phyloP scores from a whole-genome alignment of 2,329 filamentous ascomycete species.

The Colletotrichum sp. region DNA sequence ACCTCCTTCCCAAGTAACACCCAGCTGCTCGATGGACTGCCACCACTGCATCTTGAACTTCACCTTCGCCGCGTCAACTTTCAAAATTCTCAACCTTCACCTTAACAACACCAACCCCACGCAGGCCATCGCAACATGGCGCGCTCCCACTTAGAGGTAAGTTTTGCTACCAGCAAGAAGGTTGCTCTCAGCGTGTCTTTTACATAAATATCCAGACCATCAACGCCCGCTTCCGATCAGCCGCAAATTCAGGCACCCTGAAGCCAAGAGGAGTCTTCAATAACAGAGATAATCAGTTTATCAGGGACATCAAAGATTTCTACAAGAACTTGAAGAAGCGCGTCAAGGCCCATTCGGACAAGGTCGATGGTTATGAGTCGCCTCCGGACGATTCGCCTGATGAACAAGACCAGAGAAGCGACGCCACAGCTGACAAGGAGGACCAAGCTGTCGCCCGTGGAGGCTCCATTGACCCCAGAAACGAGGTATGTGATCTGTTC shows the following conservation, averaged over 20 bases:
- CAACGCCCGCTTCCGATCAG: background rate
- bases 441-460: background rate
- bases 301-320: background rate
- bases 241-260: background rate
- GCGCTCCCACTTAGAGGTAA: background rate
- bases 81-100: background rate
- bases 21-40: background rate
- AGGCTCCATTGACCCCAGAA: fast-evolving
- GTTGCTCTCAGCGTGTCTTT: background rate
- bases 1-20: background rate
- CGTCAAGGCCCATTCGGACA: background rate
- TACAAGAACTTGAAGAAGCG: background rate
- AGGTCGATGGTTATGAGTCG: background rate
- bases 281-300: background rate
- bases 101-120: background rate
- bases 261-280: background rate
- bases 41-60: background rate
- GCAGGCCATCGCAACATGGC: background rate
- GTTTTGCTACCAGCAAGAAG: background rate
- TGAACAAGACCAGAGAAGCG: background rate
- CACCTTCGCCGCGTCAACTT: background rate
- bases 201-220: background rate
- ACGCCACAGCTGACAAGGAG: background rate
- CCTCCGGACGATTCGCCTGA: background rate
- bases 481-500: background rate